A percentile compares a stretch with the other conserved stretches of the same genome.
phyloP scores from a whole-genome alignment of 148 eudicot species.

The Persicaria tinctoria region DNA sequence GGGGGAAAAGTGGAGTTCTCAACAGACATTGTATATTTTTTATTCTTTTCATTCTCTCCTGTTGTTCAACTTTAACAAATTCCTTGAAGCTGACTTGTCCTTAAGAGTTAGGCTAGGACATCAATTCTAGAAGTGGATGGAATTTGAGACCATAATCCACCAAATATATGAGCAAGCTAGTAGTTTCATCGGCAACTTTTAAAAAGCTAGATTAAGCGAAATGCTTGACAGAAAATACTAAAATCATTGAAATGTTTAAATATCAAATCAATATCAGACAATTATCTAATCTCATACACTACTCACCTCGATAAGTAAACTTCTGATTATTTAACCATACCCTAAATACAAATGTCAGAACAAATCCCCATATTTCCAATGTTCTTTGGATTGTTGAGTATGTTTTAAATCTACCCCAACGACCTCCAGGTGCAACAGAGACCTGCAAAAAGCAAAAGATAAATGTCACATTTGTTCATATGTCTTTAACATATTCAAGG shows the following conservation, averaged over 20 bases:
- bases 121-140: neutral
- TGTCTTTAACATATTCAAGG: neutral
- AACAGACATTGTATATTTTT: neutral
- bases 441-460: conserved; percentile 44
- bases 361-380: conserved; percentile 94
- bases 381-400: conserved; percentile 98
- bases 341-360: conserved; percentile 61
- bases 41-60: too few species aligned
- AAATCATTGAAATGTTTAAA: neutral
- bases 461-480: too few species aligned
- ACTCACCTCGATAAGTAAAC: conserved; percentile 77
- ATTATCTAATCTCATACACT: neutral
- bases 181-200: neutral
- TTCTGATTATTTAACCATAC: conserved; percentile 85
- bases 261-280: neutral
- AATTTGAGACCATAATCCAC: neutral
- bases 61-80: neutral
- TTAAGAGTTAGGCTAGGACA: neutral
- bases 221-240: neutral
- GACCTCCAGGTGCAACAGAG: conserved; percentile 97
- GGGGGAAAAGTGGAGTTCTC: neutral
- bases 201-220: neutral
- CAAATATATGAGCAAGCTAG: neutral
- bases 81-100: neutral
- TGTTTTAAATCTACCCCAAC: conserved; percentile 92